Percentiles rank a stretch among this genome's conserved stretches.
phyloP scores from a whole-genome alignment of 2,329 filamentous ascomycete genomes.

The Aspergillus ruber region DNA sequence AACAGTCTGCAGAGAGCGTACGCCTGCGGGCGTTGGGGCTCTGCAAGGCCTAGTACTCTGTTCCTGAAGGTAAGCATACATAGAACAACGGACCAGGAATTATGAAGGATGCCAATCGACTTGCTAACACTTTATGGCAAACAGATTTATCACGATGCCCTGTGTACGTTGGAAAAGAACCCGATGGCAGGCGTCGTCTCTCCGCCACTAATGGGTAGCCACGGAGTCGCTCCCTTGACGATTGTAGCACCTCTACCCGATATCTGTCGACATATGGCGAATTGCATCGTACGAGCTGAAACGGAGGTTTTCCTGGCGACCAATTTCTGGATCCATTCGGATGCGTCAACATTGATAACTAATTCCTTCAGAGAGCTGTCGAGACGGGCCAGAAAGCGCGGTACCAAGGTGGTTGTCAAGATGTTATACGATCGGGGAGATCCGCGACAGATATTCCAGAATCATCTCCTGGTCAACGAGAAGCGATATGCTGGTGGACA shows the following conservation, averaged over 20 bases:
- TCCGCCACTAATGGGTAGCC: slow-evolving; percentile 54
- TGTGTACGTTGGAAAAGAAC: slow-evolving; percentile 38
- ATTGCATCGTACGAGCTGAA: slow-evolving; percentile 66
- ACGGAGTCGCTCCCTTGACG: slow-evolving; percentile 61
- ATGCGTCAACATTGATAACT: slow-evolving; percentile 61
- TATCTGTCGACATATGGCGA: slow-evolving; percentile 67
- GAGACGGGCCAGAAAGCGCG: slow-evolving; percentile 53
- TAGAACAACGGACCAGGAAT: background rate
- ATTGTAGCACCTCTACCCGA: slow-evolving; percentile 65
- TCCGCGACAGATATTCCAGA: slow-evolving; percentile 56
- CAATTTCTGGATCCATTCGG: slow-evolving; percentile 67
- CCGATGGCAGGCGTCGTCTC: slow-evolving; percentile 47
- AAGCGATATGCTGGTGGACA: slow-evolving; percentile 53
- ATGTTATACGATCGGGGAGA: slow-evolving; percentile 69
- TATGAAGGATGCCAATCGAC: background rate
- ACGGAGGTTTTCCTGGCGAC: slow-evolving; percentile 68
- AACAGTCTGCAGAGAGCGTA: slow-evolving; percentile 50
- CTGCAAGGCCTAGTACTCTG: slow-evolving; percentile 56
- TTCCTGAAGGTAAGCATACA: slow-evolving; percentile 53
- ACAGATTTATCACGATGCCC: slow-evolving; percentile 59
- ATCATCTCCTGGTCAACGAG: slow-evolving; percentile 55
- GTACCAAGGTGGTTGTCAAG: slow-evolving; percentile 59
- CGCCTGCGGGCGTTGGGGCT: slow-evolving; percentile 62
- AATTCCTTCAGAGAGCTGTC: slow-evolving; percentile 65
- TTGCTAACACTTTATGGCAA: background rate